Base-by-base conservation (phyloP, 1,284 basidiomycete genomes). In the Ceratobasidium sp. region DNA sequence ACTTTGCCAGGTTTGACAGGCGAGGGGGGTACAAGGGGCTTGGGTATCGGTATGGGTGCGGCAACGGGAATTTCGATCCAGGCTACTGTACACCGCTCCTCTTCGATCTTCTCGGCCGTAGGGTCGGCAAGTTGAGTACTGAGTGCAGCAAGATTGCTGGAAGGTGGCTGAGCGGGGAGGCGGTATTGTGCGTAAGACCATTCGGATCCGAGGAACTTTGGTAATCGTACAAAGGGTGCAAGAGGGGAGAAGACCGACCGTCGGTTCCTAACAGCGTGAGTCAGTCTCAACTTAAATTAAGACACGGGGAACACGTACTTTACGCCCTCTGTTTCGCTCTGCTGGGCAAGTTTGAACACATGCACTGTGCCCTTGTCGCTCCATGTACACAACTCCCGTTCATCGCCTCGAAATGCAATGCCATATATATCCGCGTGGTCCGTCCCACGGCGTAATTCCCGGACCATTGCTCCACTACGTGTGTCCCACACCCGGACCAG, bases 321-420 rank as follows among this genome's bases (percentile, higher is more conserved):
- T n/a, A 46, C 66, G 59, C 76, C 61, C 63, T 76, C 58, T 62
- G 77, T 74, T 66, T 79, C 77, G 31, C 77, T 74, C 19, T 76
- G 78, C 62, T 86, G 84, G n/a, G 81, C 82, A 74, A 97, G 87
- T 41, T 91, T 89, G 81, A 96, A 96, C 27, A 97, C 86, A 81
- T 98, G 96, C 3, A 98, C 89, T 0, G 96, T 98, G 48, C 96
- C 96, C 83, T 98, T 98, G 82, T 98, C 96, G 81, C 95, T 97
- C 92, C 94, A 95, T 9, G 93, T 93, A 78, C 92, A 93, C 0
- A 96, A 83, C 78, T 94, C 92, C 72, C 85, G 86, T 81, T 93
- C 92, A 79, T 92, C 93, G 8, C 89, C 90, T 76, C 90, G 86
- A 81, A 91, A 92, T 68, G 89, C 89, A 24, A 95, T 90, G 0